Conservation (phyloP, 2,329 filamentous ascomycete genomes). For the Penicillium sp. region DNA sequence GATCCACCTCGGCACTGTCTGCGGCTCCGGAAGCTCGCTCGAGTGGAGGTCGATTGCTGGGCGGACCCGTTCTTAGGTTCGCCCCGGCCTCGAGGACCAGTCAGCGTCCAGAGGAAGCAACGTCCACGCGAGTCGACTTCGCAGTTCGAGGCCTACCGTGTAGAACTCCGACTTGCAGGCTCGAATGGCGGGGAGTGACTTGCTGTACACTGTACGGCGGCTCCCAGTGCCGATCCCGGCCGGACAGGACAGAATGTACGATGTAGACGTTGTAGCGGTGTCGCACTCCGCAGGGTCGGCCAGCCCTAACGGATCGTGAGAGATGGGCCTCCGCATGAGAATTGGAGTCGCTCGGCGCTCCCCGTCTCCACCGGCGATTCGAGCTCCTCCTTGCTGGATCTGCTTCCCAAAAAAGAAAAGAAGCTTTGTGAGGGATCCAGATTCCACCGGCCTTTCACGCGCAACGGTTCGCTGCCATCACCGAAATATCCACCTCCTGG, state of each 20-base stretch:
- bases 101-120: not conserved
- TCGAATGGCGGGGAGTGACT: not conserved
- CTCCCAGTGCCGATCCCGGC: not conserved
- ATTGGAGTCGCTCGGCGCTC: constrained; percentile 11
- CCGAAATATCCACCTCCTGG: constrained; percentile 25
- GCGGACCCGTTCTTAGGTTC: constrained; percentile 5
- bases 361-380: constrained; percentile 15
- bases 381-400: constrained; percentile 23
- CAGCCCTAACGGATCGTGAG: not conserved
- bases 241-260: not conserved
- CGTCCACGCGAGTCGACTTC: not conserved
- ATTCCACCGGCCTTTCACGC: constrained; percentile 19
- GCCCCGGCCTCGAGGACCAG: constrained; percentile 22
- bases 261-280: not conserved
- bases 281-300: not conserved
- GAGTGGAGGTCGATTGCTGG: constrained; percentile 15
- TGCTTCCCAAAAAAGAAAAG: constrained; percentile 21
- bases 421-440: constrained; percentile 24
- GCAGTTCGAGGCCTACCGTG: constrained; percentile 2
- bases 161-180: not conserved
- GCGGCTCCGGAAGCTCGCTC: constrained; percentile 27
- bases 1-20: constrained; percentile 26
- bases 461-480: constrained; percentile 28
- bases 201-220: constrained; percentile 3
- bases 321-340: constrained; percentile 7